Evolutionary conservation across 306 rosid genomes (phyloP), one percentile per base, ranked within the genome.

Genomic region (Begonia loranthoides): DNA sequence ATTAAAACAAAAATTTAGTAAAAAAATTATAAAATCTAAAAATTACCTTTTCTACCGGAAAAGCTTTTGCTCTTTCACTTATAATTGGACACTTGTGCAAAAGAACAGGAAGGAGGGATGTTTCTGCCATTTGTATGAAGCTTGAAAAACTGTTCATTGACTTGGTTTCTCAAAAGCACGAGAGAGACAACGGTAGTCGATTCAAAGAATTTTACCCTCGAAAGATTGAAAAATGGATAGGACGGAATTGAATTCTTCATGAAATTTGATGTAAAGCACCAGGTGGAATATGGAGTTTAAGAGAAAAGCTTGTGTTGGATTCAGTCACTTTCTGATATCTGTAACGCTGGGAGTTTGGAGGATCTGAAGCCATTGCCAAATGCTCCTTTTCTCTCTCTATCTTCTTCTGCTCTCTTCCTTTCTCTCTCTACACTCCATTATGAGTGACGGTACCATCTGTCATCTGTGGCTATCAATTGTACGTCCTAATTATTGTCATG

Each of bases 401-500:
- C 69, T 15, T 43, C 51, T 52, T 12, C 48, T n/a, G 5, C 34
- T 48, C 17, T 13, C 50, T 36, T 11, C 22, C 45, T 38, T 2
- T 43, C 47, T 43, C 47, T 43, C 47, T 43, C 47, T 43, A 10
- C 15, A 10, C 36, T 28, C 36, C 36, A 28, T 51, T 10, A 44
- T 34, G 34, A 14, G 14, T 41, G 11, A 13, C 48, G 34, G 15
- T 41, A 61, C 67, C 77, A 67, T 55, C 17, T 46, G 51, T 38
- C 24, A 14, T 12, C 58, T 61, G 70, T 61, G 64, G 68, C 36
- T 41, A 57, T 34, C 24, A 67, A 58, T 66, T 49, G 14, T 52
- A 28, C 45, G 50, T n/a, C 15, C 70, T 68, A 63, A 59, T 68
- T 64, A 81, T 74, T 74, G 73, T 62, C 73, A 54, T 69, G 79